Evolutionary conservation across 2,329 filamentous ascomycete species (phyloP).

Genomic region (Fusarium neocosmosporiellum): DNA sequence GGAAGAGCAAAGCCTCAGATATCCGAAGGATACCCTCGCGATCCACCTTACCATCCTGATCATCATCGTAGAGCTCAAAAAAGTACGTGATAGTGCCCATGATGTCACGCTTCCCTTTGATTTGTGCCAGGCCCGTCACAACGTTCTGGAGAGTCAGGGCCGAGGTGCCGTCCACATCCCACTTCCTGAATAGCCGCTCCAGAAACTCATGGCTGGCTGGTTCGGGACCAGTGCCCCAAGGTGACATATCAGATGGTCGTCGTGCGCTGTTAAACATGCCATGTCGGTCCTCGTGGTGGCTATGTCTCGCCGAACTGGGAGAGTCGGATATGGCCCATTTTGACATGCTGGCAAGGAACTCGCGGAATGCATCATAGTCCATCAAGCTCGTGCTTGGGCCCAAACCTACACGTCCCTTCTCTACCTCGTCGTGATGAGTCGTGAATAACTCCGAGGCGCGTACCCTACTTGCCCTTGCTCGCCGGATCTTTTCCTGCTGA

Average conservation of each 20-base stretch:
- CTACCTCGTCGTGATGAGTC: conserved; percentile 64
- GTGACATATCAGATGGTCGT: conserved; percentile 57
- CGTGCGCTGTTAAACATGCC: conserved; percentile 71
- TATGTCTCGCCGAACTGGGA: conserved; percentile 65
- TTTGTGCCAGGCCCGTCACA: conserved; percentile 87
- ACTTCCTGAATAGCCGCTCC: conserved; percentile 84
- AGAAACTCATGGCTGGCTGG: conserved; percentile 97
- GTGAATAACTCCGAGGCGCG: conserved; percentile 54
- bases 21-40: conserved; percentile 95
- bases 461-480: conserved; percentile 67
- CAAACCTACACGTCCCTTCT: conserved; percentile 87
- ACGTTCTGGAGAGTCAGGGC: conserved; percentile 90
- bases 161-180: conserved; percentile 84
- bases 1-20: conserved; percentile 91
- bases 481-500: conserved; percentile 78
- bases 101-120: conserved; percentile 94
- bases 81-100: conserved; percentile 99
- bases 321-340: conserved; percentile 95
- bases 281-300: conserved; percentile 61
- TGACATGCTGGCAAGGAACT: conserved; percentile 89
- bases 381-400: conserved; percentile 92
- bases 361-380: conserved; percentile 96
- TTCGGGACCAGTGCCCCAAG: conserved; percentile 68
- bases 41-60: conserved; percentile 90
- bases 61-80: conserved; percentile 96